Base-by-base conservation (phyloP, 345 rosid genomes). In the Eucalyptus pumila region DNA sequence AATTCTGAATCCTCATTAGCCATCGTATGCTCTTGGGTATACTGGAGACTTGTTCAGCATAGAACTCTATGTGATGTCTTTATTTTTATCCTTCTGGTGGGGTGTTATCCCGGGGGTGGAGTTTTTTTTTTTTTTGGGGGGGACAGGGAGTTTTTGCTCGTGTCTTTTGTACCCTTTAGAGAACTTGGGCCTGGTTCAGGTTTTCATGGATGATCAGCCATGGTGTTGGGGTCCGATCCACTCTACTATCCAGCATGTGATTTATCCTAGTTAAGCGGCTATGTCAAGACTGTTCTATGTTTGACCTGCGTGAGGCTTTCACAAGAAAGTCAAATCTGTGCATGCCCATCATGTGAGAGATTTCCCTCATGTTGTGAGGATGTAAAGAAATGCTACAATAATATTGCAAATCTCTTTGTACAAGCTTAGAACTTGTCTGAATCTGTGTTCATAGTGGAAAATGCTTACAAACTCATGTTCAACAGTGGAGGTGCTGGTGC, bases 401-500 rank as follows among this genome's bases (percentile, higher is more conserved):
- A 21, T 76, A 76, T 76, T 40, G 83, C 27, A 76, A 76, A 76
- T 40, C 47, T 76, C 15, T 40, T 76, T 76, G 30, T 40, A 72
- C 24, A 76, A 76, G 47, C 83, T 21, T 76, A 21, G 83, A 76
- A 76, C 27, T 76, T 40, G 27, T 23, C 83, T 76, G 83, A 76
- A 76, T 76, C 15, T 76, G 47, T 21, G 83, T 76, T 40, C 15
- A 4, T 76, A 37, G 83, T 76, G 83, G 83, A 76, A 76, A 76
- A 76, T 76, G 47, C 83, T 76, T 76, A 76, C 47, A 40, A 76
- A 14, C 47, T 37, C 30, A 11, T 88, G 87, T 27, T 60, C 37
- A 58, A 90, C 97, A 97, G 99, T 86, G 99, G 99, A 90, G 99
- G 99, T 91, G 94, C 96, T 90, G 99, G 98, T 45, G 90, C 92